A percentile compares a stretch with the other conserved stretches of the same genome.
phyloP scores from a whole-genome alignment of 2,329 filamentous ascomycete genomes.

The Metarhizium rileyi region DNA sequence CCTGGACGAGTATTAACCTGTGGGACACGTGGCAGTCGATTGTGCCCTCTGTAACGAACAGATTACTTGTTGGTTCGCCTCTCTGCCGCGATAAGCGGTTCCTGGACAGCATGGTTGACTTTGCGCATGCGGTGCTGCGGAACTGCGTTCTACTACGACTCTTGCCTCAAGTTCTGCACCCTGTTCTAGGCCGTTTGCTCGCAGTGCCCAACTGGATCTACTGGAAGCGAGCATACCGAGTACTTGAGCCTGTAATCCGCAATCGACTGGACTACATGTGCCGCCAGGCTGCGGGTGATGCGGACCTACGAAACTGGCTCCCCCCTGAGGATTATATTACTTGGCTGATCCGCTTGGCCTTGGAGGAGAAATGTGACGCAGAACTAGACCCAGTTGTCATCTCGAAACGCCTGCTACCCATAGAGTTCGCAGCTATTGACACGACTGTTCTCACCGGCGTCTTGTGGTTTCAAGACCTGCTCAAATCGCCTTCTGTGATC shows the following conservation, averaged over 20 bases:
- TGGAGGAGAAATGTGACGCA: slow-evolving; percentile 27
- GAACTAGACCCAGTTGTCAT: slow-evolving; percentile 39
- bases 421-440: slow-evolving; percentile 51
- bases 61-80: slow-evolving; percentile 29
- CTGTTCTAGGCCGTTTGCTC: slow-evolving; percentile 36
- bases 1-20: slow-evolving; percentile 31
- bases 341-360: slow-evolving; percentile 45
- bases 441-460: slow-evolving; percentile 44
- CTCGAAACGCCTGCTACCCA: slow-evolving; percentile 40
- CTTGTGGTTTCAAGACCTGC: slow-evolving; percentile 35
- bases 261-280: slow-evolving; percentile 37
- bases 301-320: slow-evolving; percentile 28
- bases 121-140: slow-evolving; percentile 38
- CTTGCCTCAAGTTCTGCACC: slow-evolving; percentile 37
- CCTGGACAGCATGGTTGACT: slow-evolving; percentile 35
- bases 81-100: slow-evolving; percentile 33
- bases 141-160: slow-evolving; percentile 35
- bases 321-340: slow-evolving; percentile 47
- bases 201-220: slow-evolving; percentile 36
- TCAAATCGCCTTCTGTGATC: slow-evolving; percentile 29
- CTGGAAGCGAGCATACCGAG: slow-evolving; percentile 30
- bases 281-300: slow-evolving; percentile 29
- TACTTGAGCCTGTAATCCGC: slow-evolving; percentile 37
- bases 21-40: slow-evolving; percentile 35
- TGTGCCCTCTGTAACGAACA: slow-evolving; percentile 33